Percentiles rank a stretch among this genome's conserved stretches.
Evolutionary conservation across 768 basidiomycete species (phyloP).

Genomic region (Dioszegia crocea): DNA sequence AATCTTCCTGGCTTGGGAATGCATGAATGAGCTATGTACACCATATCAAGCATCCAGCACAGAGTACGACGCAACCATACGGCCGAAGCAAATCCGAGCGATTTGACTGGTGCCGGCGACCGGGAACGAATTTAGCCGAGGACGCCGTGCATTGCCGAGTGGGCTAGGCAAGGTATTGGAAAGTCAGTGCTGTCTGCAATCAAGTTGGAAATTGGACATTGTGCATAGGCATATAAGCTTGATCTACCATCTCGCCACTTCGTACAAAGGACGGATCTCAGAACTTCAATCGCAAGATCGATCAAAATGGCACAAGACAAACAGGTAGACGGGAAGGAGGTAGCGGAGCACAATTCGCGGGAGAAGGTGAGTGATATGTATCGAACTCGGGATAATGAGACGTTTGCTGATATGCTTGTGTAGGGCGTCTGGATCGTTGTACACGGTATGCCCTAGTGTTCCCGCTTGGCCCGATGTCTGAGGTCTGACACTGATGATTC

Average conservation of each 20-base stretch:
- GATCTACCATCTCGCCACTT: too few relatives aligned
- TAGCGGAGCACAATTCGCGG: slow-evolving; percentile 53
- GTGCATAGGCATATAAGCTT: too few relatives aligned
- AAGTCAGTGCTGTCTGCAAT: too few relatives aligned
- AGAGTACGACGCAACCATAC: not conserved
- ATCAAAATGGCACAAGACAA: slow-evolving; percentile 25
- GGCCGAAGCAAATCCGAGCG: not conserved
- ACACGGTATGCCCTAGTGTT: slow-evolving; percentile 28
- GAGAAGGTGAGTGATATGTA: slow-evolving; percentile 46
- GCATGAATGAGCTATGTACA: too few relatives aligned
- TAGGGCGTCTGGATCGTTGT: slow-evolving; percentile 48
- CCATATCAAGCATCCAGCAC: too few relatives aligned
- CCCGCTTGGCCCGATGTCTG: not conserved
- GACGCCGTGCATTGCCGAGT: too few relatives aligned
- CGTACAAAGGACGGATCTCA: too few relatives aligned
- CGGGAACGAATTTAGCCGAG: too few relatives aligned
- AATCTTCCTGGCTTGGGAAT: too few relatives aligned
- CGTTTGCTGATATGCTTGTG: not conserved
- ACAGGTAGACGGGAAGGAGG: slow-evolving; percentile 45
- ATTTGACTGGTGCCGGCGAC: not conserved
- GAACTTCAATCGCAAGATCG: too few relatives aligned
- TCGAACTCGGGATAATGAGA: not conserved
- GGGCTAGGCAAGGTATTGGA: too few relatives aligned
- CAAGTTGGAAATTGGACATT: too few relatives aligned
- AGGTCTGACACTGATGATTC: not conserved